A percentile compares a stretch with the other conserved stretches of the same genome.
Conservation (phyloP, 495 filamentous ascomycete species). For the Saxophila tyrrhenica region DNA sequence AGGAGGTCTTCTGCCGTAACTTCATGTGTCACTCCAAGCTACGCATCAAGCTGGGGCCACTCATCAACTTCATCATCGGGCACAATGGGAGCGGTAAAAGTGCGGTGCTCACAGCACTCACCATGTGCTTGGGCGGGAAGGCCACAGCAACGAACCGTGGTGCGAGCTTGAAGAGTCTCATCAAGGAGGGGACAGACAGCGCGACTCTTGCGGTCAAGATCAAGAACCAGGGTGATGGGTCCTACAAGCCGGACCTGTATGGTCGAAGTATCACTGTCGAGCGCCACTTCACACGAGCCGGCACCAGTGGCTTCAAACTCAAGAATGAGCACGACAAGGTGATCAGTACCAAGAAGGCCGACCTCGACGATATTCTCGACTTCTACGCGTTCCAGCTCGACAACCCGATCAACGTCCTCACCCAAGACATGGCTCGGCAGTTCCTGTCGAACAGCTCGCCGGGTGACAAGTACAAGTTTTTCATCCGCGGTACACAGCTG, state of each 20-base stretch:
- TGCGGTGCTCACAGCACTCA: constrained; percentile 88
- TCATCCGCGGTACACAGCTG: constrained; percentile 87
- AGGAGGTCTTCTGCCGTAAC: constrained; percentile 73
- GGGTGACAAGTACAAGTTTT: constrained; percentile 88
- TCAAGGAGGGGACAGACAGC: constrained; percentile 77
- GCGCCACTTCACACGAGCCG: constrained; percentile 69
- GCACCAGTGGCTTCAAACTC: constrained; percentile 73
- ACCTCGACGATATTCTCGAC: constrained; percentile 89
- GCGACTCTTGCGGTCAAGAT: constrained; percentile 61
- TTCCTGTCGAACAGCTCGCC: constrained; percentile 80
- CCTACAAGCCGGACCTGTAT: constrained; percentile 71
- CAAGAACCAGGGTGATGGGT: constrained; percentile 77
- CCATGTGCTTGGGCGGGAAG: constrained; percentile 86
- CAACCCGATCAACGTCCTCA: constrained; percentile 95
- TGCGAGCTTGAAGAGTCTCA: constrained; percentile 79
- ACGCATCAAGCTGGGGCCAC: constrained; percentile 68
- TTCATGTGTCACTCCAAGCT: constrained; percentile 90
- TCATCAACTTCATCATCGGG: constrained; percentile 96
- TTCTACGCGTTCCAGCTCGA: constrained; percentile 89
- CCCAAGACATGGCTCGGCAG: constrained; percentile 87
- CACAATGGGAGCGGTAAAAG: constrained; percentile 99
- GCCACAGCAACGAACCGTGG: constrained; percentile 92
- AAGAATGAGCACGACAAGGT: constrained; percentile 60
- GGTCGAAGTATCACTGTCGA: constrained; percentile 83
- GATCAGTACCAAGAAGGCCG: constrained; percentile 70